A percentile compares a stretch with the other conserved stretches of the same genome.
Evolutionary conservation across 768 basidiomycete genomes (phyloP).

Genomic region (Lentinula detonsa): DNA sequence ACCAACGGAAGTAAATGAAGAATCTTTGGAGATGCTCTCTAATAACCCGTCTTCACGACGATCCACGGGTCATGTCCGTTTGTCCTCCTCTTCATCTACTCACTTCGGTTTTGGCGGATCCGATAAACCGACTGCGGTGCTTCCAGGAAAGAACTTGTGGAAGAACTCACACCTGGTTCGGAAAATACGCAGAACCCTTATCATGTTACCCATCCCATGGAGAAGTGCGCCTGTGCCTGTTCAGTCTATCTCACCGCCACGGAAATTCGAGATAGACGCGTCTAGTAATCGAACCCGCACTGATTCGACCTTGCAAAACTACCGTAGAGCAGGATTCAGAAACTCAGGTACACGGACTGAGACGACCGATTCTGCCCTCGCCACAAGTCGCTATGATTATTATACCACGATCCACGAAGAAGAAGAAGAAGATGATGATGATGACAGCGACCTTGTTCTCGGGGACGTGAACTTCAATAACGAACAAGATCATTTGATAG

Average conservation of each 20-base stretch:
- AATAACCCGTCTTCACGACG: constrained; percentile 11
- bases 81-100: constrained; percentile 4
- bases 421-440: neutral
- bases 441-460: neutral
- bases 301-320: constrained; percentile 6
- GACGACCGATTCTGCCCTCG: neutral
- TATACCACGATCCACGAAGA: neutral
- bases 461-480: neutral
- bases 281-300: constrained; percentile 6
- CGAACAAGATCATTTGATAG: neutral
- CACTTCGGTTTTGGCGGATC: neutral
- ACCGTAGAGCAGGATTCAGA: constrained; percentile 4
- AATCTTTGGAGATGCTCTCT: constrained; percentile 9
- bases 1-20: neutral
- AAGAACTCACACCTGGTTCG: constrained; percentile 1
- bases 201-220: neutral
- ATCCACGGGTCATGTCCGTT: constrained; percentile 1
- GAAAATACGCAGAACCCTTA: neutral
- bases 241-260: neutral
- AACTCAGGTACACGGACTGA: neutral
- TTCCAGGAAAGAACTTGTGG: constrained; percentile 5
- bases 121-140: neutral
- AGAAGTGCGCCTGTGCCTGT: constrained; percentile 14
- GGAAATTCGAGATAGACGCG: constrained; percentile 15
- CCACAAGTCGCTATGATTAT: neutral